Evolutionary conservation across 768 basidiomycete species (phyloP).

Genomic region (Termitomyces heimii): DNA sequence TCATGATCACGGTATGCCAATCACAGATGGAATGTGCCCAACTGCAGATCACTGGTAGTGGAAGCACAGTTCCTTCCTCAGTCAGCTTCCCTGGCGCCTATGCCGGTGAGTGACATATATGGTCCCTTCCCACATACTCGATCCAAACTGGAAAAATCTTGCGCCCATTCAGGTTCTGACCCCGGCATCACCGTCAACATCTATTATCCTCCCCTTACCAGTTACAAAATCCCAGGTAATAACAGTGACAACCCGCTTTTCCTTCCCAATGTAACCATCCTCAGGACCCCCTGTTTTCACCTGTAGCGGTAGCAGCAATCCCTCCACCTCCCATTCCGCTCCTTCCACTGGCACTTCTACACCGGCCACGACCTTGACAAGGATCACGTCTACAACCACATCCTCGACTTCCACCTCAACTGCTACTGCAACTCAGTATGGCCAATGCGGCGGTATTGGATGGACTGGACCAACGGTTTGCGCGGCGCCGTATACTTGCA

Average conservation of each 20-base stretch:
- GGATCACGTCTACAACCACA: constrained; percentile 11
- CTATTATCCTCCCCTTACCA: constrained; percentile 33
- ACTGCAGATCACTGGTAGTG: constrained; percentile 38
- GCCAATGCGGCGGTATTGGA: constrained; percentile 35
- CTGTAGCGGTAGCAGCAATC: constrained; percentile 20
- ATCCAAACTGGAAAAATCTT: neutral
- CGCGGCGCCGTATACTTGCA: constrained; percentile 28
- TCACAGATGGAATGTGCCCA: constrained; percentile 44
- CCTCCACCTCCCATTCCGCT: constrained; percentile 4
- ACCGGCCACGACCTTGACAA: neutral
- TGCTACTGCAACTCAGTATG: constrained; percentile 31
- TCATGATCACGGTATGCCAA: neutral
- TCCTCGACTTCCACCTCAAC: constrained; percentile 13
- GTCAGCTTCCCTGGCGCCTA: constrained; percentile 46
- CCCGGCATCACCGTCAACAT: constrained; percentile 43
- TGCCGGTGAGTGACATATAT: constrained; percentile 18
- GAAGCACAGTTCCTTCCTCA: constrained; percentile 33
- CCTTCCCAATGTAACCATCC: neutral
- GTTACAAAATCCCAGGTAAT: constrained; percentile 37
- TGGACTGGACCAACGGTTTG: constrained; percentile 32
- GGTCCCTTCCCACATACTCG: neutral
- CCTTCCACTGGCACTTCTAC: neutral
- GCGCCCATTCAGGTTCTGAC: constrained; percentile 24
- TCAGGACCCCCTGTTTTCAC: constrained; percentile 33
- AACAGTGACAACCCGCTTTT: neutral